phyloP scores from a whole-genome alignment of 495 filamentous ascomycete species.

The Chaetomium fimeti region DNA sequence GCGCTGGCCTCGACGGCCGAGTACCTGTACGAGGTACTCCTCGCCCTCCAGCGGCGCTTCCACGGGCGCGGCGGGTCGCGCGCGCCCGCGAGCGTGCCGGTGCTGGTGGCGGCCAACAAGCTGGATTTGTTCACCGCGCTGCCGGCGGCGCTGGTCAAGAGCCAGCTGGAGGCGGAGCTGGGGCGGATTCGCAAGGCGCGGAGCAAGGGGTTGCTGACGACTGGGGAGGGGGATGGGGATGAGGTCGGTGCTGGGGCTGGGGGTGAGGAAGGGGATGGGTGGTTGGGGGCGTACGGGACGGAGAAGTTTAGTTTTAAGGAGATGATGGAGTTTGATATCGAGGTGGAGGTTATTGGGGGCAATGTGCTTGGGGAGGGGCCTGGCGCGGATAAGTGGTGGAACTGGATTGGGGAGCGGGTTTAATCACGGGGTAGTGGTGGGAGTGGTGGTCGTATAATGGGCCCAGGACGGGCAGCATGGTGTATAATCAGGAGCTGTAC shows the following conservation, averaged over 20 bases:
- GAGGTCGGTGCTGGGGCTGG: conserved; percentile 46
- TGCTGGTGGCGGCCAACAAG: conserved; percentile 91
- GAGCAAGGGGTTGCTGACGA: conserved; percentile 78
- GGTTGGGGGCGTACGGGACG: conserved; percentile 75
- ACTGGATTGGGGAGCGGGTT: conserved; percentile 64
- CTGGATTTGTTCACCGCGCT: conserved; percentile 91
- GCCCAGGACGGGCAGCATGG: neutral
- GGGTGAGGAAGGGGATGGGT: conserved; percentile 68
- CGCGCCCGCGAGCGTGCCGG: conserved; percentile 60
- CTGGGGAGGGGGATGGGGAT: conserved; percentile 62
- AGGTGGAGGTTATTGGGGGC: conserved; percentile 75
- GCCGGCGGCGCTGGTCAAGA: conserved; percentile 73
- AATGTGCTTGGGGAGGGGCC: conserved; percentile 70
- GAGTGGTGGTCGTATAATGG: neutral
- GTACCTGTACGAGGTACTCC: conserved; percentile 83
- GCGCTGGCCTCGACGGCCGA: conserved; percentile 37
- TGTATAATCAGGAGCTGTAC: neutral
- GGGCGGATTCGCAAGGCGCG: conserved; percentile 72
- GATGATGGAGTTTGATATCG: conserved; percentile 78
- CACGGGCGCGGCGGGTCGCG: conserved; percentile 56
- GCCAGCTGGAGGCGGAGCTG: conserved; percentile 76
- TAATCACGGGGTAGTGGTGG: neutral
- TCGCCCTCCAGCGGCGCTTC: conserved; percentile 72
- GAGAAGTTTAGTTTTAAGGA: conserved; percentile 74
- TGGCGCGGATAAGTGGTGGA: conserved; percentile 77